Evolutionary conservation across 306 rosid species (phyloP), one percentile per base, ranked within the genome.

Genomic region (Hippophae tibetana): DNA sequence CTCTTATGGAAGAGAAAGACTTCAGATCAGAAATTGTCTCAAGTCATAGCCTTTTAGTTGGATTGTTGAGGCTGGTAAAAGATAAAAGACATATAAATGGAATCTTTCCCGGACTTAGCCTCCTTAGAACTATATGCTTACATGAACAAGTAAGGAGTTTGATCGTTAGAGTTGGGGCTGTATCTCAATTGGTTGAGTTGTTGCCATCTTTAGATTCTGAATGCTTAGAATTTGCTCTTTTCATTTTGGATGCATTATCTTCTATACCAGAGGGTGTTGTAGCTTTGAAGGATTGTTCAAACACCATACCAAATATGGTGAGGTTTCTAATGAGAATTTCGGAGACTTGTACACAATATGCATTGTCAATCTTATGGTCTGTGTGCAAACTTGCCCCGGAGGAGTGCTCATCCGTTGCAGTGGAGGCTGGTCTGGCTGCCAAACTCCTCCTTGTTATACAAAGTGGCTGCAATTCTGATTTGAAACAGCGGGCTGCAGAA

Each of bases 401-500:
- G 67, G 93, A 85, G 68, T 82, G 93, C 60, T 82, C 93, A 0
- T 70, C 85, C 0, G 57, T 71, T 54, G 93, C 93, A 12, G 71
- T 85, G 10, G 88, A 85, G 57, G 88, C 88, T 8, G 88, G 88
- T 58, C 86, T 85, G n/a, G 94, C 94, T 0, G 94, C 86, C 1
- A 86, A 82, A 63, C 94, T 86, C 27, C 89, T 86, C 47, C 86
- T 86, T 9, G 94, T 86, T 47, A 86, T 86, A 62, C 94, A 85
- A 56, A 86, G 94, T 69, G 86, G 89, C 42, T 82, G 86, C 56
- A 75, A 73, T 71, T 86, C 89, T 10, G 69, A 74, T 25, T 72
- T 86, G 76, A 86, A 86, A 74, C 94, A 82, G 68, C 81, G 74
- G 56, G 69, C 94, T 43, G 77, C 89, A 6, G 94, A 86, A 83